Conservation (phyloP, 108 stramenopile species). For the Aurantiochytrium sp. region DNA sequence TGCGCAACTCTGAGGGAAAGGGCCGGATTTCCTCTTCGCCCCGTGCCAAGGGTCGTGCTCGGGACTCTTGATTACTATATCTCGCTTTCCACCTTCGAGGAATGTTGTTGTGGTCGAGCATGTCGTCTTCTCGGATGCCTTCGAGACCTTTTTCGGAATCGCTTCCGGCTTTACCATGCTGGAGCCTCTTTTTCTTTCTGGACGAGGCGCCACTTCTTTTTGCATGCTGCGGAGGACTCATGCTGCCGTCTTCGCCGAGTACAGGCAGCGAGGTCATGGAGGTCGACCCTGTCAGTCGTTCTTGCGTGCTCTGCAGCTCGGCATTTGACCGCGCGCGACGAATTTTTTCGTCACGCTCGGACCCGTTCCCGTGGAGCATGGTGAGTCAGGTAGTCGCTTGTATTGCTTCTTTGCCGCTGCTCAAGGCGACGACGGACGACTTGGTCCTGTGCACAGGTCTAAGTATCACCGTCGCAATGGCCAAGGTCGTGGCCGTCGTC, state of each 20-base stretch:
- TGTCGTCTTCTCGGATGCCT: neutral
- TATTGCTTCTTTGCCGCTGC: too few relatives aligned
- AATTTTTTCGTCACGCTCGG: neutral
- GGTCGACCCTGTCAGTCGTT: neutral
- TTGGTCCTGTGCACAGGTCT: too few relatives aligned
- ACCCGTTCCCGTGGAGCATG: neutral
- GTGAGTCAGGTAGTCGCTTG: neutral
- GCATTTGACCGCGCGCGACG: neutral
- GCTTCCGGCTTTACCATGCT: neutral
- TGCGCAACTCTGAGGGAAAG: neutral
- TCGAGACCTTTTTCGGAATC: neutral
- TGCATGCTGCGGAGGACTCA: neutral
- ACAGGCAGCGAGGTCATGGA: neutral
- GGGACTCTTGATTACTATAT: neutral
- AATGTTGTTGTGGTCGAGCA: slow-evolving; percentile 1
- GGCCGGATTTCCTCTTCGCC: neutral
- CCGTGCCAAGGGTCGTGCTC: neutral
- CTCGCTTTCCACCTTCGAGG: neutral
- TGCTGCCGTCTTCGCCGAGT: neutral
- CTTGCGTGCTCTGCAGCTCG: neutral
- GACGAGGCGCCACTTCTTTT: neutral
- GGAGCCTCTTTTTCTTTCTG: neutral
- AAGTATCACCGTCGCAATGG: too few relatives aligned
- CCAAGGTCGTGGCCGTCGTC: too few relatives aligned
- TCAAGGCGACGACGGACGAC: too few relatives aligned